Conservation (phyloP, 2,329 filamentous ascomycete genomes). For the Raffaelea albimanens region DNA sequence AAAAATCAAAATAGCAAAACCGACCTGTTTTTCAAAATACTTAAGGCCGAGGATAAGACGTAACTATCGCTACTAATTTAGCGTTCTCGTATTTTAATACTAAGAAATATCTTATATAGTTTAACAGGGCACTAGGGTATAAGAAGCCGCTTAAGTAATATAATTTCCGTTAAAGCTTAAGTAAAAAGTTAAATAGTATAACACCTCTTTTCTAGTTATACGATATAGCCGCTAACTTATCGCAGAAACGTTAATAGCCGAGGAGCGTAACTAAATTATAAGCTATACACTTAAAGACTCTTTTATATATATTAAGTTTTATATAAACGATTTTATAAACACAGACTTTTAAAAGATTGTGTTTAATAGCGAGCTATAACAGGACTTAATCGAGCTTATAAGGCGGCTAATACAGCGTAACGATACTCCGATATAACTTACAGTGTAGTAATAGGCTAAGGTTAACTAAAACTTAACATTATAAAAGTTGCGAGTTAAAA, state of each 20-base stretch:
- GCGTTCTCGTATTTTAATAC: too few species aligned
- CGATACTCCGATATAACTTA: neutral
- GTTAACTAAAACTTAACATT: too few species aligned
- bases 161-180: too few species aligned
- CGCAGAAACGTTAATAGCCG: too few species aligned
- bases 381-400: neutral
- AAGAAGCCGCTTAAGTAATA: too few species aligned
- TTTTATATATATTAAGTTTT: neutral
- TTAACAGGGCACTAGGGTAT: too few species aligned
- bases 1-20: neutral
- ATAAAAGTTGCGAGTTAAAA: too few species aligned
- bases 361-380: neutral
- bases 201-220: too few species aligned
- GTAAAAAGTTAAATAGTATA: too few species aligned
- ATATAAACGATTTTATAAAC: neutral
- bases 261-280: too few species aligned
- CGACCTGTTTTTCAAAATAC: neutral
- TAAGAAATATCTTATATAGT: too few species aligned
- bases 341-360: neutral
- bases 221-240: neutral
- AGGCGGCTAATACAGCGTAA: neutral
- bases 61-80: neutral
- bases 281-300: neutral
- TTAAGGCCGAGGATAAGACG: neutral
- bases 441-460: too few species aligned